A percentile compares a stretch with the other conserved stretches of the same genome.
Conservation (phyloP, 345 rosid species). For the Raphanus sativus region DNA sequence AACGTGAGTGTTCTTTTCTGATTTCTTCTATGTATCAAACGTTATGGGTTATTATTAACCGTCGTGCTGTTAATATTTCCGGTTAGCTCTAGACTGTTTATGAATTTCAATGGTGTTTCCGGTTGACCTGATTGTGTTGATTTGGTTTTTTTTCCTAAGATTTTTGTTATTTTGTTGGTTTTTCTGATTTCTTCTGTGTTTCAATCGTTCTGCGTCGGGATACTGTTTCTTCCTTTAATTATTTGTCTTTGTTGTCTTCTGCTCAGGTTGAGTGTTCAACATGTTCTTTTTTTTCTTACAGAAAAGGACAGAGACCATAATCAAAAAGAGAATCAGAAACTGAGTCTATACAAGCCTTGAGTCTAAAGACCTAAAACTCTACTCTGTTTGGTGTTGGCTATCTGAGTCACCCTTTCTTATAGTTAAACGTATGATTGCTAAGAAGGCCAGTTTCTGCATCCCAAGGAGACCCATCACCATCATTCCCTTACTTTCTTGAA, state of each 20-base stretch:
- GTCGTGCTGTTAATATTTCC: too few relatives aligned
- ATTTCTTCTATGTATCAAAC: too few relatives aligned
- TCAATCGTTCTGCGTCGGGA: too few relatives aligned
- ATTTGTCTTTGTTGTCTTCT: background rate
- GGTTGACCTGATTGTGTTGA: too few relatives aligned
- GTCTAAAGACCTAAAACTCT: slow-evolving; percentile 46
- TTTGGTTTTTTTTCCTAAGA: too few relatives aligned
- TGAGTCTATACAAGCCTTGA: slow-evolving; percentile 61
- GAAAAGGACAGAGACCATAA: slow-evolving; percentile 58
- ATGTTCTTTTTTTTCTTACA: slow-evolving; percentile 29
- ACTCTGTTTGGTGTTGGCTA: too few relatives aligned
- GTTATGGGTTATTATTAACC: too few relatives aligned
- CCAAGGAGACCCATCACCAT: slow-evolving; percentile 45
- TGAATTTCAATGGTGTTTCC: too few relatives aligned
- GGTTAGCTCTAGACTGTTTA: too few relatives aligned
- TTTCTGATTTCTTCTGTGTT: too few relatives aligned
- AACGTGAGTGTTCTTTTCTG: too few relatives aligned
- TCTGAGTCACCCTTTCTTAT: background rate
- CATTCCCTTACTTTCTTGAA: background rate
- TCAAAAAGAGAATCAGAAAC: slow-evolving; percentile 71
- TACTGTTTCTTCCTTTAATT: background rate
- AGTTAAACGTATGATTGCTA: slow-evolving; percentile 13
- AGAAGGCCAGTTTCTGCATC: slow-evolving; percentile 57
- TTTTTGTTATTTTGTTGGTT: too few relatives aligned
- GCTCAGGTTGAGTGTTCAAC: slow-evolving; percentile 9